phyloP scores from a whole-genome alignment of 2,329 filamentous ascomycete genomes.

The Fusarium sp. region DNA sequence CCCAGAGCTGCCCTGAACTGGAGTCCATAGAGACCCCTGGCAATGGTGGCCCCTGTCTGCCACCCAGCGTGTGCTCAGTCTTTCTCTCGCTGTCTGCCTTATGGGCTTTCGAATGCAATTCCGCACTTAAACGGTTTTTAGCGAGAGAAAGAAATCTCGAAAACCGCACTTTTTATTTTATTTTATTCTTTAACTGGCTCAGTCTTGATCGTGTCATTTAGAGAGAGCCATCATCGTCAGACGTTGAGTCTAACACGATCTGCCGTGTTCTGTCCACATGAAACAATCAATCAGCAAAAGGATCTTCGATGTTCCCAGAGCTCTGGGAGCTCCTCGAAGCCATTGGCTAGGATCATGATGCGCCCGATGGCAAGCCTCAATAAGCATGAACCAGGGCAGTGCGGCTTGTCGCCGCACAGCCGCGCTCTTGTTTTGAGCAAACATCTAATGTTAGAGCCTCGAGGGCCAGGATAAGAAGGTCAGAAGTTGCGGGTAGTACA shows the following conservation, averaged over 20 bases:
- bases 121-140: slow-evolving; percentile 1
- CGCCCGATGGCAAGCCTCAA: slow-evolving; percentile 15
- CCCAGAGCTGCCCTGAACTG: slow-evolving; percentile 25
- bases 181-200: background rate
- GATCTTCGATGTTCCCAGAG: slow-evolving; percentile 32
- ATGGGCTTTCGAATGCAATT: background rate
- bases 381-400: background rate
- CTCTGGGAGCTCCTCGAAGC: slow-evolving; percentile 23
- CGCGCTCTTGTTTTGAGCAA: slow-evolving; percentile 7
- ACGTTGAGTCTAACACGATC: slow-evolving; percentile 24
- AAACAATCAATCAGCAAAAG: slow-evolving; percentile 34
- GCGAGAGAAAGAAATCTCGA: background rate
- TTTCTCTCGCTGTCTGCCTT: slow-evolving; percentile 5
- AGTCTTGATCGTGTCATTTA: background rate
- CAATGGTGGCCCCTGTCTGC: slow-evolving; percentile 34
- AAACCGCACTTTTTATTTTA: background rate
- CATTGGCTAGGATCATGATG: slow-evolving; percentile 16
- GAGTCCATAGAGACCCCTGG: slow-evolving; percentile 37
- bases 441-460: background rate
- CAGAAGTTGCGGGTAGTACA: background rate
- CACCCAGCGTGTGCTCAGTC: slow-evolving; percentile 18
- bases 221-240: slow-evolving; percentile 17
- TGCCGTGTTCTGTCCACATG: slow-evolving; percentile 2
- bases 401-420: slow-evolving; percentile 3
- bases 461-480: background rate